Evolutionary conservation across 2,329 filamentous ascomycete species (phyloP), one percentile per base, ranked within the genome.

Genomic region (Arthrobotrys entomopaga): DNA sequence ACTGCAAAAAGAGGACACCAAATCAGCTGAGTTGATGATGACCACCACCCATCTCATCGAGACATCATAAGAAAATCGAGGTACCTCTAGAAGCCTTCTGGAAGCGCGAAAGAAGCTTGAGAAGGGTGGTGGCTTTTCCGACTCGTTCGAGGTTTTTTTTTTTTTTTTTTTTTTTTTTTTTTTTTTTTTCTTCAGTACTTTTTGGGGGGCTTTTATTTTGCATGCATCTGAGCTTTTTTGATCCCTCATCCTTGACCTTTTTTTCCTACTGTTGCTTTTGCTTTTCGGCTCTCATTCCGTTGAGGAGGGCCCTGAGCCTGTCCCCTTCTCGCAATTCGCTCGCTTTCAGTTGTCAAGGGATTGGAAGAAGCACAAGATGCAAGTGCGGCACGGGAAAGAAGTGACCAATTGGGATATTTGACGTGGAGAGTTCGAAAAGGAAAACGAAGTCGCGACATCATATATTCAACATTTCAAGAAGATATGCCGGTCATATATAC

Each of bases 191-290:
- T n/a, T n/a, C n/a, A n/a, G n/a, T n/a, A n/a, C n/a, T 20, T 13
- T 56, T 42, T 49, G 20, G 48, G 40, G 78, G 78, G 64, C 53
- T 38, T 49, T 29, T 57, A 77, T 76, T 78, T 79, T 77, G 80
- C 80, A 81, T 81, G 80, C 81, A 80, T 79, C 75, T 76, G 73
- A 34, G 76, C 77, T 77, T 74, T 76, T 52, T 76, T 78, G 76
- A 71, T 77, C 61, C 76, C 77, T 65, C 78, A 66, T 72, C 78
- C 76, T 75, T 64, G 40, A 46, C 16, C 42, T 49, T 54, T 60
- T 20, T 50, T 64, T 54, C 7, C 19, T 13, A 6, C 34, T 7
- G 13, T 40, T 40, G 10, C 26, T 42, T 2, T 26, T 65, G 24
- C 56, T 38, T 60, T 66, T 70, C 65, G 58, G 65, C 57, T 70